A percentile compares a stretch with the other conserved stretches of the same genome.
Conservation (phyloP, 2,329 filamentous ascomycete genomes). For the Colletotrichum simmondsii region DNA sequence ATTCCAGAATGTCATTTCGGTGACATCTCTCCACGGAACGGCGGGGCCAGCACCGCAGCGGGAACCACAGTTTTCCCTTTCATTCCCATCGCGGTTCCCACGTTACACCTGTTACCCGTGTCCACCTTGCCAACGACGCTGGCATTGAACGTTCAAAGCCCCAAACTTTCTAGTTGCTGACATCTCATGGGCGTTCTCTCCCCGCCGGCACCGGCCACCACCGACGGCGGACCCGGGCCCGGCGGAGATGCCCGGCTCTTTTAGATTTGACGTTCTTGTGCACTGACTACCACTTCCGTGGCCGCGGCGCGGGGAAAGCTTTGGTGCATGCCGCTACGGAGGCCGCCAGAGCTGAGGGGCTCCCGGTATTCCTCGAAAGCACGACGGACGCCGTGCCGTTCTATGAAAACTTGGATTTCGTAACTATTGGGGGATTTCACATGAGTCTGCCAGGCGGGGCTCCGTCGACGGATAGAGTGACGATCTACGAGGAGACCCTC, state of each 20-base stretch:
- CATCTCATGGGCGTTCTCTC: background rate
- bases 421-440: constrained; percentile 42
- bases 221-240: background rate
- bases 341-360: constrained; percentile 43
- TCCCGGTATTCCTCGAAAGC: constrained; percentile 51
- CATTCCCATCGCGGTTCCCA: background rate
- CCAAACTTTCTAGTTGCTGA: background rate
- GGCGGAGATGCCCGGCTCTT: constrained; percentile 3
- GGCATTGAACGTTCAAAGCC: background rate
- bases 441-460: constrained; percentile 45
- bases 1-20: background rate
- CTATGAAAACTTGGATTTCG: constrained; percentile 51
- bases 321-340: constrained; percentile 47
- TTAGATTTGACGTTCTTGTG: constrained; percentile 53
- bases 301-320: constrained; percentile 47
- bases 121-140: background rate
- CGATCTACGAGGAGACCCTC: background rate
- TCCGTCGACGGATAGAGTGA: background rate
- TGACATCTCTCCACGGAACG: constrained; percentile 8
- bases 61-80: background rate
- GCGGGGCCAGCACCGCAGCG: background rate
- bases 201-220: background rate
- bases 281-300: constrained; percentile 46
- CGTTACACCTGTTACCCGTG: background rate
- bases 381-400: constrained; percentile 50